Evolutionary conservation across 148 eudicot genomes (phyloP), one percentile per base, ranked within the genome.

Genomic region (Cornus florida): DNA sequence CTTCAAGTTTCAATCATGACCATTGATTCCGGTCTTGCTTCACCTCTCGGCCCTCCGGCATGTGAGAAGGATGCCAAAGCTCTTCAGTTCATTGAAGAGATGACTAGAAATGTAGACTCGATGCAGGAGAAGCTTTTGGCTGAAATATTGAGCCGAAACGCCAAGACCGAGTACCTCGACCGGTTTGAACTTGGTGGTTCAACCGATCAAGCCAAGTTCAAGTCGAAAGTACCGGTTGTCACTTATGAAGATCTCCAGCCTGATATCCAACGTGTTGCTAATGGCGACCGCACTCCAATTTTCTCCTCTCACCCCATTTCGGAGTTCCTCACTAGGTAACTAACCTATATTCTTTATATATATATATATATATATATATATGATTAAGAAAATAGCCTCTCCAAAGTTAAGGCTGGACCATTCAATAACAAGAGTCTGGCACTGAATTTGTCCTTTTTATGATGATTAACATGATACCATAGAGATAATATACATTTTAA

Each of bases 291-390:
- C 33, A 89, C 97, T 32, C 88, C 87, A 8, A 89, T 92, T 43
- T 77, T 92, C 31, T 89, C 88, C n/a, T 69, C 84, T 62, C 85
- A 87, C 10, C 91, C 94, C 20, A 86, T 89, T 67, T 81, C 94
- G 0, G 97, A 92, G 75, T 91, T 89, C 74, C 90, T 91, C 76
- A 92, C 94, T 19, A 90, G 94, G 97, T 90, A 73, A 6, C 14
- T 28, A 16, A 28, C 16, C n/a, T 35, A n/a, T 59, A 1, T 28
- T 28, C 28, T 28, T 28, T 20, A n/a, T 22, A 1, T 32, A 53
- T 9, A 2, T 57, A 69, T 16, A 69, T 33, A 69, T 35, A 33
- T 13, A 57, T 57, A 57, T 57, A 17, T 57, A 57, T 57, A 35
- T 35, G 38, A 35, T 28, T 28, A 28, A 28, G 28, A 28, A 28